Evolutionary conservation across 371 early-diverging fungal genomes (phyloP).

Genomic region (Mucor sp.): DNA sequence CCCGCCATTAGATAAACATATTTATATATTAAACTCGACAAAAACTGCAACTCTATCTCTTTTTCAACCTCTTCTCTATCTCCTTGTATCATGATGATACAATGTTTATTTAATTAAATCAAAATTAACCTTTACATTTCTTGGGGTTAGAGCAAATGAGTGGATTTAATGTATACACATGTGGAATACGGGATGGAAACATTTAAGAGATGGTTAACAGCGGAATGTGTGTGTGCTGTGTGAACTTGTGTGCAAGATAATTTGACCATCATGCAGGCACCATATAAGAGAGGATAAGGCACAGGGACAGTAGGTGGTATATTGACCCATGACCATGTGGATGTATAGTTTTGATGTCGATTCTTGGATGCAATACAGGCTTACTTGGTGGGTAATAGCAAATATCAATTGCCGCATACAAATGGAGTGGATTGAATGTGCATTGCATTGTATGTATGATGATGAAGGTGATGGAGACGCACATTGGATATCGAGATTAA

Average conservation of each 20-base stretch:
- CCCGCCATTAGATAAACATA: constrained; percentile 26
- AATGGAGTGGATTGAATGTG: background rate
- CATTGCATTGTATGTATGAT: background rate
- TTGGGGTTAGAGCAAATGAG: too few relatives aligned
- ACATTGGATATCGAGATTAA: too few relatives aligned
- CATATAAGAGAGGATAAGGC: too few relatives aligned
- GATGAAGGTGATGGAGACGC: too few relatives aligned
- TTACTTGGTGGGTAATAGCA: background rate
- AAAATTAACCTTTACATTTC: too few relatives aligned
- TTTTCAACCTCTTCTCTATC: background rate
- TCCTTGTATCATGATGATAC: background rate
- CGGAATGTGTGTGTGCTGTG: too few relatives aligned
- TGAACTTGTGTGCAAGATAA: too few relatives aligned
- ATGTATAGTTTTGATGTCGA: too few relatives aligned
- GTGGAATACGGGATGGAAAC: too few relatives aligned
- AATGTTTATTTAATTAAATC: background rate
- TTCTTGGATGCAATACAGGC: background rate
- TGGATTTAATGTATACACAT: too few relatives aligned
- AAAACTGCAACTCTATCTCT: background rate
- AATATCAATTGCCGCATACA: background rate
- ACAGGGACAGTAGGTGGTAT: background rate
- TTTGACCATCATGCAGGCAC: too few relatives aligned
- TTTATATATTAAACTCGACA: constrained; percentile 1
- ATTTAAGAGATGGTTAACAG: too few relatives aligned
- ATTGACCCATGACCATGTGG: background rate